phyloP scores from a whole-genome alignment of 441 rosid genomes.

The Mallotus repandus region DNA sequence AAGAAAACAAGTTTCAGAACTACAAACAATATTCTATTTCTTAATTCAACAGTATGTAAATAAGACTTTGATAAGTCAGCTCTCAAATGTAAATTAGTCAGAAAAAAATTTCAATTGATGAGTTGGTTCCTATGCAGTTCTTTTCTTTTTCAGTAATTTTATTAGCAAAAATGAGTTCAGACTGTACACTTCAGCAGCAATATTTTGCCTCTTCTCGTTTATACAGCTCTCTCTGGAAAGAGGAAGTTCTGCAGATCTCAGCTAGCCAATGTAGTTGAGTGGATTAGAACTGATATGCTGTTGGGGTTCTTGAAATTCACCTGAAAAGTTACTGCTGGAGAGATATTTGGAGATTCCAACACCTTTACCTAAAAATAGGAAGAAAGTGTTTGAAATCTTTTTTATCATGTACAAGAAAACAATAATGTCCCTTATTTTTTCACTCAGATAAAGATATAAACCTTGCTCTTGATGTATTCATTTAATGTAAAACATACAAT shows the following conservation, averaged over 20 bases:
- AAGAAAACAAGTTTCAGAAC: too few relatives aligned
- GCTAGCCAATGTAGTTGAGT: not conserved
- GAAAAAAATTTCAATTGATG: not conserved
- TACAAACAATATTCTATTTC: too few relatives aligned
- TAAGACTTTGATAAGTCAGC: conserved; percentile 13
- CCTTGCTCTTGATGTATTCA: too few relatives aligned
- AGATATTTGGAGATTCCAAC: too few relatives aligned
- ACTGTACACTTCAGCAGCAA: conserved; percentile 1
- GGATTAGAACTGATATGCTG: not conserved
- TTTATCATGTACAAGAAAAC: too few relatives aligned
- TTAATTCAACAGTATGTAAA: too few relatives aligned
- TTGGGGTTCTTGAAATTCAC: not conserved
- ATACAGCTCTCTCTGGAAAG: not conserved
- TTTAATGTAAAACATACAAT: too few relatives aligned
- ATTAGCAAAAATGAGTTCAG: not conserved
- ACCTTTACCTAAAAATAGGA: too few relatives aligned
- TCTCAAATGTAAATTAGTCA: conserved; percentile 9
- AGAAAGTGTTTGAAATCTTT: too few relatives aligned
- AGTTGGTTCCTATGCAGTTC: not conserved
- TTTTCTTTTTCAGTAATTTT: not conserved
- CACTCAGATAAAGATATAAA: too few relatives aligned
- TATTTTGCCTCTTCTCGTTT: not conserved
- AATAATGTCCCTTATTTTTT: too few relatives aligned
- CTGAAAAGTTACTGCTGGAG: too few relatives aligned
- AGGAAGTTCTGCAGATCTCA: not conserved